These are phyloP conservation scores for Dactylellina haptotyla DNA, from an alignment of 2,329 filamentous ascomycete genomes.

Conservation along the genomic window DNA sequence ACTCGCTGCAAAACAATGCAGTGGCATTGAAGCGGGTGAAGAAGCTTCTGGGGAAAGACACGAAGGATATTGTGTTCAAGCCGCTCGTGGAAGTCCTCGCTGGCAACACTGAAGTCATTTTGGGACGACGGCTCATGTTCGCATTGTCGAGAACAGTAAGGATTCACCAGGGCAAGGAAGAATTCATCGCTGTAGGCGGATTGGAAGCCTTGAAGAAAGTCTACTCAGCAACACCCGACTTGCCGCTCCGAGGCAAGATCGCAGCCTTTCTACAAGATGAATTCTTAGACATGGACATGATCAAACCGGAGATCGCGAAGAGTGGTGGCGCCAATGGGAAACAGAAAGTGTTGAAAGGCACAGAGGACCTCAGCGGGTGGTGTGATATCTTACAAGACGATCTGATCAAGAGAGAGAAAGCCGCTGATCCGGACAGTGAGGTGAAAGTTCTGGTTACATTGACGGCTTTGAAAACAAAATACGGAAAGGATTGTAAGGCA, in stretches of 20 bases:
- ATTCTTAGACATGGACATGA: slow-evolving; percentile 74
- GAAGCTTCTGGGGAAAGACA: slow-evolving; percentile 56
- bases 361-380: slow-evolving; percentile 29
- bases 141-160: slow-evolving; percentile 70
- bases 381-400: slow-evolving; percentile 39
- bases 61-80: slow-evolving; percentile 62
- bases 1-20: slow-evolving; percentile 73
- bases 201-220: slow-evolving; percentile 69
- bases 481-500: slow-evolving; percentile 12
- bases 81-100: slow-evolving; percentile 50
- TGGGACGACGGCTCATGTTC: slow-evolving; percentile 56
- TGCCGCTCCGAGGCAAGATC: slow-evolving; percentile 68
- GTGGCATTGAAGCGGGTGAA: slow-evolving; percentile 64
- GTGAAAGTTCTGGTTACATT: slow-evolving; percentile 35
- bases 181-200: slow-evolving; percentile 69
- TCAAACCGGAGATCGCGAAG: slow-evolving; percentile 57
- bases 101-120: slow-evolving; percentile 53
- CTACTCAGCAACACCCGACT: slow-evolving; percentile 65
- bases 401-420: slow-evolving; percentile 18
- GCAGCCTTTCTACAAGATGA: slow-evolving; percentile 72
- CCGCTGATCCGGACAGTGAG: slow-evolving; percentile 32
- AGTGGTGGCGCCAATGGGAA: background rate
- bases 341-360: slow-evolving; percentile 23
- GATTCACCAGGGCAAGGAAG: slow-evolving; percentile 65
- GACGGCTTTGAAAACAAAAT: slow-evolving; percentile 40